phyloP scores from a whole-genome alignment of 73 alveolate genomes.

The Paramecium primaurelia region DNA sequence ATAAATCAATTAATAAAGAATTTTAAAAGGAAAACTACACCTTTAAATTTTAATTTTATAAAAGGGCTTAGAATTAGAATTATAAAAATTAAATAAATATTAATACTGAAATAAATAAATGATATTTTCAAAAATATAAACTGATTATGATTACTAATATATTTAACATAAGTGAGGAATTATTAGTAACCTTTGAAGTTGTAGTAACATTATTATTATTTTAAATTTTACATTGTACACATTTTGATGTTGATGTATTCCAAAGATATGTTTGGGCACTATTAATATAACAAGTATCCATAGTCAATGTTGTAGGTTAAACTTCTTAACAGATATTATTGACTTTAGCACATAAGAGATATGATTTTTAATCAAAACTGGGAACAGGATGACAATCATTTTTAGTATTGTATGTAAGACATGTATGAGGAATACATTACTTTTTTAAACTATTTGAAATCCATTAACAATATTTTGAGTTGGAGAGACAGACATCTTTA shows the following conservation, averaged over 20 bases:
- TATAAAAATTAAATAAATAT: too few species aligned
- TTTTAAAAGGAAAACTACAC: too few species aligned
- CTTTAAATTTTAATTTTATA: too few species aligned
- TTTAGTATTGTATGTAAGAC: background rate
- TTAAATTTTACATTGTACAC: background rate
- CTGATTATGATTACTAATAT: background rate
- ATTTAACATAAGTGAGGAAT: background rate
- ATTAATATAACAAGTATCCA: background rate
- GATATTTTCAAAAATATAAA: background rate
- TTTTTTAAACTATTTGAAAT: background rate
- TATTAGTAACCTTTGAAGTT: background rate
- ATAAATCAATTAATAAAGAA: too few species aligned
- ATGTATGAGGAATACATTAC: background rate
- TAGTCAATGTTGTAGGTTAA: background rate
- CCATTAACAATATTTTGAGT: background rate
- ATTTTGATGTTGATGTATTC: background rate
- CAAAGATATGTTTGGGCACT: background rate
- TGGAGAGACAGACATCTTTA: background rate
- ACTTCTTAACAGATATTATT: background rate
- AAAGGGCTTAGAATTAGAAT: too few species aligned
- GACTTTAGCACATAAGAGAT: background rate
- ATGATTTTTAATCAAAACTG: background rate
- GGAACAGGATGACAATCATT: background rate
- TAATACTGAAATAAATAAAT: too few species aligned
- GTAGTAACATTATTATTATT: too few species aligned